Evolutionary conservation across 345 rosid species (phyloP).

Genomic region (Balakata baccata): DNA sequence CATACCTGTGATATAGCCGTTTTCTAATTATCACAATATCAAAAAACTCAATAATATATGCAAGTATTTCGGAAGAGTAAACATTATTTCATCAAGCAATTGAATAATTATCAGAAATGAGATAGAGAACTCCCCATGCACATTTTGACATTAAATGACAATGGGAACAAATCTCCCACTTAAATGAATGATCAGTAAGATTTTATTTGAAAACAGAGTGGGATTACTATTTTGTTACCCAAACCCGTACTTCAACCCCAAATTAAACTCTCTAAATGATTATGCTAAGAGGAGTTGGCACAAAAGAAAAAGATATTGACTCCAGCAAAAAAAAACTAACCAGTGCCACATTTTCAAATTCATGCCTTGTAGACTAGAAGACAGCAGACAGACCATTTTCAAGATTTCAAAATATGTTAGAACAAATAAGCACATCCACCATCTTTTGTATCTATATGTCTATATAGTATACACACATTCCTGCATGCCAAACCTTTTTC

Average conservation of each 20-base stretch:
- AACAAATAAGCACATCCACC: too few species aligned
- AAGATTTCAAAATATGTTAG: too few species aligned
- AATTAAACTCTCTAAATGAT: background rate
- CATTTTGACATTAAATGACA: background rate
- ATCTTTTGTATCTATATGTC: too few species aligned
- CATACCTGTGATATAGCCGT: slow-evolving; percentile 52
- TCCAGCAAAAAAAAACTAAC: background rate
- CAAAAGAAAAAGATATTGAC: too few species aligned
- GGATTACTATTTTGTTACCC: background rate
- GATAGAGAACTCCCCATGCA: background rate
- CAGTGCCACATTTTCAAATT: background rate
- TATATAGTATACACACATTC: too few species aligned
- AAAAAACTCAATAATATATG: too few species aligned
- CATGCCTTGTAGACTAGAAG: background rate
- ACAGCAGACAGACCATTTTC: too few species aligned
- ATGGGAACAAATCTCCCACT: background rate
- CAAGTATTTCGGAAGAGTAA: background rate
- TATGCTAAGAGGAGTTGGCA: background rate
- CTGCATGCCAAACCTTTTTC: background rate
- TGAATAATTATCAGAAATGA: background rate
- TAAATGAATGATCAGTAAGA: background rate
- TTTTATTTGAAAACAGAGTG: too few species aligned
- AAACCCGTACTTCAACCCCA: too few species aligned
- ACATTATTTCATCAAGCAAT: background rate
- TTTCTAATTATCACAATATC: background rate